phyloP scores from a whole-genome alignment of 495 filamentous ascomycete genomes.

The Clohesyomyces aquaticus region DNA sequence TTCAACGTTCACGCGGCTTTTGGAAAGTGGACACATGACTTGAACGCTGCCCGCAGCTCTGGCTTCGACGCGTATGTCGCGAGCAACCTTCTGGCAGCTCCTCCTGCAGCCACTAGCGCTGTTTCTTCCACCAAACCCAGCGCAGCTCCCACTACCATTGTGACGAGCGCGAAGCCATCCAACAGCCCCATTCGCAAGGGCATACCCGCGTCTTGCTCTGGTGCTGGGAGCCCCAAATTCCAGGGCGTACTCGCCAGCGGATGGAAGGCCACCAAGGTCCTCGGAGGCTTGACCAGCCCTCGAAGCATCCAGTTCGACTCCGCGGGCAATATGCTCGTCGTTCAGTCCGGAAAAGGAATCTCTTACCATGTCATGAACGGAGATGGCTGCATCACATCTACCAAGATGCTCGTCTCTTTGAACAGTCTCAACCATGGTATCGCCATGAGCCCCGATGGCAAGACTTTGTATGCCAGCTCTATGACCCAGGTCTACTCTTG shows the following conservation, averaged over 20 bases:
- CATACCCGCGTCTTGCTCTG: constrained; percentile 33
- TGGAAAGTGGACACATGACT: constrained; percentile 36
- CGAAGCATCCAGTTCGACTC: constrained; percentile 36
- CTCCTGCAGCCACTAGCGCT: constrained; percentile 6
- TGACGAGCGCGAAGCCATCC: constrained; percentile 14
- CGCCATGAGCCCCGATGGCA: constrained; percentile 32
- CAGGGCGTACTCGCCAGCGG: constrained; percentile 22
- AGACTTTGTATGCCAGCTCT: constrained; percentile 37
- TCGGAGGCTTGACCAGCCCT: constrained; percentile 34
- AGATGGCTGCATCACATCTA: constrained; percentile 29
- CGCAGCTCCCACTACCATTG: constrained; percentile 11
- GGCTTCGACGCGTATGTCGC: constrained; percentile 25
- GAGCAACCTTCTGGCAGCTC: constrained; percentile 26
- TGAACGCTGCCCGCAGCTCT: constrained; percentile 34
- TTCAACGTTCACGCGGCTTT: constrained; percentile 35
- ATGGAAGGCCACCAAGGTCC: constrained; percentile 37
- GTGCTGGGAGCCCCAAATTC: constrained; percentile 30
- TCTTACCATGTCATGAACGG: constrained; percentile 27
- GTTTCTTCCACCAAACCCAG: background rate
- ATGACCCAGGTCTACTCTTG: constrained; percentile 33
- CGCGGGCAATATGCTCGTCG: constrained; percentile 37
- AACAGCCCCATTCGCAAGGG: constrained; percentile 2
- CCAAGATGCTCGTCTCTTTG: constrained; percentile 33
- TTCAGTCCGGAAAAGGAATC: constrained; percentile 37
- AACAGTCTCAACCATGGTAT: constrained; percentile 41